These are phyloP conservation scores for Mycena sanguinolenta DNA, from an alignment of 768 basidiomycete species.

Conservation along the genomic window DNA sequence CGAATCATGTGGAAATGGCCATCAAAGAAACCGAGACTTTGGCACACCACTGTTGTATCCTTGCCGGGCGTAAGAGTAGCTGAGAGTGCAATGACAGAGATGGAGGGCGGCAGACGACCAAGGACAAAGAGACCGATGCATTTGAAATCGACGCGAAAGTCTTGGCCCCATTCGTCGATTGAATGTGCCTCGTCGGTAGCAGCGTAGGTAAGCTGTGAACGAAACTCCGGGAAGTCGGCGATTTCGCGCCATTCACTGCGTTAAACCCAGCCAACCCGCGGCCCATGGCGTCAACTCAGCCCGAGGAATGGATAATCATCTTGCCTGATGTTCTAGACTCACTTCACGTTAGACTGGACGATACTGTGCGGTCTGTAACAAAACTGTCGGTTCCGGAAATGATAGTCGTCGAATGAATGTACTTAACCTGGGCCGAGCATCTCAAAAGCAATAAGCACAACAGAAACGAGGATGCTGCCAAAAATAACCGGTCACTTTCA, in stretches of 20 bases:
- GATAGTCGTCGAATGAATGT: no score
- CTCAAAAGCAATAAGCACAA: no score
- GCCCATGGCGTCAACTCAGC: no score
- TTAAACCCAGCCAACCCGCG: no score
- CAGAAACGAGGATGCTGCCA: no score
- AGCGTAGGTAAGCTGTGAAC: not conserved
- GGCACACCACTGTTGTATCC: not conserved
- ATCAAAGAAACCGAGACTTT: not conserved
- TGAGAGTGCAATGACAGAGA: not conserved
- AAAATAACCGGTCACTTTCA: no score
- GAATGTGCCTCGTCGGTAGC: not conserved
- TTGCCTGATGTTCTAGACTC: no score
- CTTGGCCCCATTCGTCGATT: not conserved
- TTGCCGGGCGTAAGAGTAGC: not conserved
- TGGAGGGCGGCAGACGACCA: not conserved
- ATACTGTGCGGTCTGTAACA: no score
- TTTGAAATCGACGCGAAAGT: not conserved
- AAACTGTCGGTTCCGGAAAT: no score
- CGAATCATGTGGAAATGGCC: not conserved
- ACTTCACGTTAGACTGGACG: no score
- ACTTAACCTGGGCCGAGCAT: no score
- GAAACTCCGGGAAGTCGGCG: not conserved
- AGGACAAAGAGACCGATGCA: not conserved
- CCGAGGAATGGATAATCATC: no score
- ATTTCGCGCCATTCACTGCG: not conserved